Evolutionary conservation across 2,329 filamentous ascomycete genomes (phyloP).

Genomic region (Alternaria rosae): DNA sequence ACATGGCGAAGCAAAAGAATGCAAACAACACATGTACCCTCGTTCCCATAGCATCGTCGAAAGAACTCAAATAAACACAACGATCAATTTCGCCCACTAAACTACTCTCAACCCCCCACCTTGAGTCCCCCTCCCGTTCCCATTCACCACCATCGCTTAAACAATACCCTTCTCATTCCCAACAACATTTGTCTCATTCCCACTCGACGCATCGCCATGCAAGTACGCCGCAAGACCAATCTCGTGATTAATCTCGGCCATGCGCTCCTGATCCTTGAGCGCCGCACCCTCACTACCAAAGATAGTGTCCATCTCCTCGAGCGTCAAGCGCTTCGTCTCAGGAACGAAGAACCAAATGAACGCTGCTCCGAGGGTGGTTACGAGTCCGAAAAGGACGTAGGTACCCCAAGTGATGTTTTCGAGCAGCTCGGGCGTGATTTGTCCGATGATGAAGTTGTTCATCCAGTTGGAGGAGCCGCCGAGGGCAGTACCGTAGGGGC

Average conservation of each 20-base stretch:
- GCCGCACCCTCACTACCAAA: conserved; percentile 72
- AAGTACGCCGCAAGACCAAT: conserved; percentile 64
- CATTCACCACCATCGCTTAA: too few relatives aligned
- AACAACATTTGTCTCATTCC: conserved; percentile 12
- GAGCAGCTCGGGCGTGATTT: conserved; percentile 74
- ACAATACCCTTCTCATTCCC: conserved; percentile 25
- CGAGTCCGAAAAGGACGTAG: conserved; percentile 72
- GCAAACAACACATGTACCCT: neutral
- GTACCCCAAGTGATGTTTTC: conserved; percentile 71
- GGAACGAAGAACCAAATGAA: conserved; percentile 62
- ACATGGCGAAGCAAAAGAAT: neutral
- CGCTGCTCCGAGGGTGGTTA: conserved; percentile 68
- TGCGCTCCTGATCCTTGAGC: conserved; percentile 71
- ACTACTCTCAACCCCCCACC: neutral
- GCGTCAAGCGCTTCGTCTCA: conserved; percentile 61
- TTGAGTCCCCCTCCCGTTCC: too few relatives aligned
- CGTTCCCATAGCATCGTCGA: neutral
- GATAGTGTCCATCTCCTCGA: conserved; percentile 69
- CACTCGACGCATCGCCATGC: conserved; percentile 8
- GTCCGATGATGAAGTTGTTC: conserved; percentile 69
- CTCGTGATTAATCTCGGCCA: conserved; percentile 74
- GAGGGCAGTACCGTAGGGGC: conserved; percentile 72
- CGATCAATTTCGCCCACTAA: neutral
- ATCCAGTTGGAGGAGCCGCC: conserved; percentile 62
- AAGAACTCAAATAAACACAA: neutral